These are phyloP conservation scores for Talaromyces wortmannii DNA, from an alignment of 495 filamentous ascomycete species.

Conservation along the genomic window DNA sequence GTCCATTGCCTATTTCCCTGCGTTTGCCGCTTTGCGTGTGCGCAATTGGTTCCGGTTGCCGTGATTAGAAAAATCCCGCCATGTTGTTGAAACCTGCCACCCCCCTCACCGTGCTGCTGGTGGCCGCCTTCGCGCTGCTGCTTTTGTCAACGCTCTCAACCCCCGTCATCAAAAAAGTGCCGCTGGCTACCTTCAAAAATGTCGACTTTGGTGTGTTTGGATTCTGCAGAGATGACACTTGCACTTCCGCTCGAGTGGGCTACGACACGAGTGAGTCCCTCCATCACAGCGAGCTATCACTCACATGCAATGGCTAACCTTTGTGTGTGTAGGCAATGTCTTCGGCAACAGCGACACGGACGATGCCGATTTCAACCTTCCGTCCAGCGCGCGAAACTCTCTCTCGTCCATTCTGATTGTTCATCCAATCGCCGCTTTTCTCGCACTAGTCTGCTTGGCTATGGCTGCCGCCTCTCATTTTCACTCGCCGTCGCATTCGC, in stretches of 20 bases:
- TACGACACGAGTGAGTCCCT: slow-evolving; percentile 71
- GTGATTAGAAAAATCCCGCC: slow-evolving; percentile 7
- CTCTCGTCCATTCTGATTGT: slow-evolving; percentile 90
- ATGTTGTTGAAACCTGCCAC: slow-evolving; percentile 84
- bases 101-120: slow-evolving; percentile 77
- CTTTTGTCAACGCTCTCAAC: slow-evolving; percentile 88
- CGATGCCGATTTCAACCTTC: slow-evolving; percentile 63
- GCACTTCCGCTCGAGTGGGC: slow-evolving; percentile 72
- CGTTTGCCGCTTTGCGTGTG: background rate
- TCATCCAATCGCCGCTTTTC: slow-evolving; percentile 81
- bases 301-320: background rate
- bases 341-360: slow-evolving; percentile 31
- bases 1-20: background rate
- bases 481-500: slow-evolving; percentile 86
- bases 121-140: slow-evolving; percentile 78
- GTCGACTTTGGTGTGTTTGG: slow-evolving; percentile 92
- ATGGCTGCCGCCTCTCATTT: slow-evolving; percentile 80
- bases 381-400: slow-evolving; percentile 64
- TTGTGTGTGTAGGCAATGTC: slow-evolving; percentile 25
- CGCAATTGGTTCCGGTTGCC: background rate
- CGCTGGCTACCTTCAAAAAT: slow-evolving; percentile 67
- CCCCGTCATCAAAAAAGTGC: slow-evolving; percentile 80
- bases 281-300: no score
- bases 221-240: slow-evolving; percentile 60
- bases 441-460: slow-evolving; percentile 78